Percentiles rank a stretch among this genome's conserved stretches.
These are phyloP conservation scores for Ciborinia camelliae DNA, from an alignment of 2,329 filamentous ascomycete genomes.

Conservation along the genomic window DNA sequence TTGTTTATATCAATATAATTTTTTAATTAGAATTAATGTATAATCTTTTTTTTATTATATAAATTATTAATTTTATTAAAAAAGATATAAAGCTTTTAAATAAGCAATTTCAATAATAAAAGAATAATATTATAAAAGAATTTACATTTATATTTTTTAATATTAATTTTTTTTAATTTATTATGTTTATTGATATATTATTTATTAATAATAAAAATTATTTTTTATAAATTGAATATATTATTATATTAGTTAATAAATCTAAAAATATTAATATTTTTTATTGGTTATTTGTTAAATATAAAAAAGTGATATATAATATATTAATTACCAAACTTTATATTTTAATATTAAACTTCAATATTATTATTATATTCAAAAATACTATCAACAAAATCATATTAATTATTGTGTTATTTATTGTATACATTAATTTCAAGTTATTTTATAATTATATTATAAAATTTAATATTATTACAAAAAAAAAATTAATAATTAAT, in stretches of 20 bases:
- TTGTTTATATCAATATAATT: no score
- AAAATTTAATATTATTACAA: no score
- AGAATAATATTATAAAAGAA: background rate
- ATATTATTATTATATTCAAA: no score
- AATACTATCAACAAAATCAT: no score
- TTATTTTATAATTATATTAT: no score
- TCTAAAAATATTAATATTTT: background rate
- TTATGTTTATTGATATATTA: background rate
- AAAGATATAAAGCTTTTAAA: background rate
- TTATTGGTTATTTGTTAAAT: background rate
- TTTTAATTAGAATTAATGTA: no score
- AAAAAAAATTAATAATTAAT: no score
- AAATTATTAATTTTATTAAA: background rate
- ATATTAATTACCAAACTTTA: background rate
- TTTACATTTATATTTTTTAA: background rate
- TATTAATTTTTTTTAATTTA: background rate
- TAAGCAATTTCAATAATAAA: background rate
- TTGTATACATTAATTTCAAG: no score
- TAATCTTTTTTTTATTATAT: background rate
- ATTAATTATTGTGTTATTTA: no score
- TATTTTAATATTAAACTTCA: no score
- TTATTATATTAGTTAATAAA: background rate
- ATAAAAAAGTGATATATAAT: background rate
- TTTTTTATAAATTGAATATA: background rate
- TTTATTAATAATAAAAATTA: background rate